Conservation (phyloP, 148 eudicot genomes). For the Vaccinium macrocarpon region DNA sequence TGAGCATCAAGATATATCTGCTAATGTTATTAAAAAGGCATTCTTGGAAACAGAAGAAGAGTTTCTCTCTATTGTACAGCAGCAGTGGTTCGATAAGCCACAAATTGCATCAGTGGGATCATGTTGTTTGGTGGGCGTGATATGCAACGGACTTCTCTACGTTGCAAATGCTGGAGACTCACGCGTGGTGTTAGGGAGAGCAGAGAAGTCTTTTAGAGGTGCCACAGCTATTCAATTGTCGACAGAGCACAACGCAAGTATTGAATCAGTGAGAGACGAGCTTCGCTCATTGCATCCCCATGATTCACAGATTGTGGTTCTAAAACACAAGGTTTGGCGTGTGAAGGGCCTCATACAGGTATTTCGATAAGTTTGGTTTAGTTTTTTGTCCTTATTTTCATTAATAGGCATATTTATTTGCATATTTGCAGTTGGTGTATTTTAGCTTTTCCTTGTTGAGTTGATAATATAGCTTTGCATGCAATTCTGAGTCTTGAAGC, state of each 20-base stretch:
- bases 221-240: conserved; percentile 65
- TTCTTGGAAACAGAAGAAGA: conserved; percentile 71
- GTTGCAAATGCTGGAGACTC: conserved; percentile 90
- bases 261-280: conserved; percentile 63
- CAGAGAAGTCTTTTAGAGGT: conserved; percentile 32
- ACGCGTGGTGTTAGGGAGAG: conserved; percentile 72
- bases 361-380: neutral
- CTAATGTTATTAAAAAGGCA: conserved; percentile 61
- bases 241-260: conserved; percentile 72
- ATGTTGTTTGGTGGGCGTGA: conserved; percentile 72
- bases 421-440: neutral
- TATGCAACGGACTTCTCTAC: conserved; percentile 54
- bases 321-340: conserved; percentile 82
- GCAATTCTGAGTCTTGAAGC: neutral
- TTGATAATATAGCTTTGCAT: conserved; percentile 10
- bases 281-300: conserved; percentile 58
- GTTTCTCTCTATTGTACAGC: conserved; percentile 53
- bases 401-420: neutral
- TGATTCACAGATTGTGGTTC: conserved; percentile 70
- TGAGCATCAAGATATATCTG: conserved; percentile 56
- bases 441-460: neutral
- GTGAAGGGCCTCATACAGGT: conserved; percentile 96
- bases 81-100: conserved; percentile 62
- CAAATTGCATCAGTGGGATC: conserved; percentile 79
- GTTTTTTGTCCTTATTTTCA: neutral